Evolutionary conservation across 257 asterid genomes (phyloP), one percentile per base, ranked within the genome.

Genomic region (Solanum appendiculatum): DNA sequence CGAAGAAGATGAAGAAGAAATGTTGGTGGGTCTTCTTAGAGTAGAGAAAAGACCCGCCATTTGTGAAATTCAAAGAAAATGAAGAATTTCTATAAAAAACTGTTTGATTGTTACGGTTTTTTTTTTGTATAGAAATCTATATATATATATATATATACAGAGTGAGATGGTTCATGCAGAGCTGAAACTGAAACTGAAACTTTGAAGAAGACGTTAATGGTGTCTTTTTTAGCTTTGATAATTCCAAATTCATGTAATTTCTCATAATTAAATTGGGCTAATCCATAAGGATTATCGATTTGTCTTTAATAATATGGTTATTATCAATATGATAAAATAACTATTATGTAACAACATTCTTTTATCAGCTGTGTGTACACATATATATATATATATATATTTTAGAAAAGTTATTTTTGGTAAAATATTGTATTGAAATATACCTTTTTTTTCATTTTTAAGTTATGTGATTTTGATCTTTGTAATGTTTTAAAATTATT

Each of bases 1-100:
- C 44, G 15, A 33, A 86, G 64, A 54, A 5, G 72, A 29, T 91
- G 93, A 85, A 91, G 93, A 85, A 87, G 93, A 93, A 36, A 92
- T 87, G 23, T 90, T 93, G 81, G 89, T 94, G 20, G 86, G 89
- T 13, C 94, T 94, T 13, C 94, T 94, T 68, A 91, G 94, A n/a
- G 91, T 70, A 74, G 93, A 9, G 90, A 89, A 91, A 51, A 90
- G 94, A 92, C 97, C 98, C 92, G 94, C 96, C 98, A 95, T 95
- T 87, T 88, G 77, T n/a, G 54, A 72, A 56, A 84, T 84, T 85
- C 87, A 85, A 39, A 84, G 86, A 84, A 84, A 64, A 84, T 3
- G 86, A 36, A 66, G 81, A 64, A 85, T 20, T 66, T 23, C 69
- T 21, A 42, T 36, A 44, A 54, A 14, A 44, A 82, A 82, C 46